These are phyloP conservation scores for Cryomyces minteri DNA, from an alignment of 495 filamentous ascomycete species.

Conservation along the genomic window DNA sequence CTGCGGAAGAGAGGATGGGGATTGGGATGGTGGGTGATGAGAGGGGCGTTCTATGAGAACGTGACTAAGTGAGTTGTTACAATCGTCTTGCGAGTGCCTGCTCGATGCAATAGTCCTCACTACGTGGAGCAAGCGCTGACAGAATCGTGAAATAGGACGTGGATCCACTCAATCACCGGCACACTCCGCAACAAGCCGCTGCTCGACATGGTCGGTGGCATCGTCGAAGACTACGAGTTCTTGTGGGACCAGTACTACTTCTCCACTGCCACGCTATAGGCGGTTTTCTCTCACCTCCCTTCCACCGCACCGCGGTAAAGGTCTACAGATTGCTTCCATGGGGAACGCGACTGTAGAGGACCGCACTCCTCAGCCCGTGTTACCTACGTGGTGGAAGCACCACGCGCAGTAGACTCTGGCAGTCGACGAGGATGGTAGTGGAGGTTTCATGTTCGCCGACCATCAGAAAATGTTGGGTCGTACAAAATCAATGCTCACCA, in stretches of 20 bases:
- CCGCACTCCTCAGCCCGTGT: too few species aligned
- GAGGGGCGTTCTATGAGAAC: conserved; percentile 90
- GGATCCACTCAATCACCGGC: conserved; percentile 38
- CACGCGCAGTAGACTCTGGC: too few species aligned
- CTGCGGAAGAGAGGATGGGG: conserved; percentile 70
- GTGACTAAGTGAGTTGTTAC: conserved; percentile 48
- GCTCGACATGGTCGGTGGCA: conserved; percentile 57
- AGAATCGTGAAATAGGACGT: conserved; percentile 28
- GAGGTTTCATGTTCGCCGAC: too few species aligned
- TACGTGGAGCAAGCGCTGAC: conserved; percentile 1
- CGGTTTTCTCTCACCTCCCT: too few species aligned
- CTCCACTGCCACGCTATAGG: conserved; percentile 45
- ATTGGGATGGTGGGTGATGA: conserved; percentile 87
- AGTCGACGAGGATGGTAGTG: too few species aligned
- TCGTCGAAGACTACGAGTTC: conserved; percentile 91
- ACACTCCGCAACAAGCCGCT: conserved; percentile 60
- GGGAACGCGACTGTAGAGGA: too few species aligned
- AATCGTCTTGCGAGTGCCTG: background rate
- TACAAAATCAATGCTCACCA: too few species aligned
- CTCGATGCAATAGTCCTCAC: too few species aligned
- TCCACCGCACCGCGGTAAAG: too few species aligned
- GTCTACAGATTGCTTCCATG: too few species aligned
- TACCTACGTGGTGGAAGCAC: too few species aligned
- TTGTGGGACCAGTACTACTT: conserved; percentile 98
- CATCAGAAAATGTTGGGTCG: too few species aligned